Percentiles rank a stretch among this genome's conserved stretches.
These are phyloP conservation scores for Crotalaria pallida DNA, from an alignment of 306 rosid genomes.

Conservation along the genomic window DNA sequence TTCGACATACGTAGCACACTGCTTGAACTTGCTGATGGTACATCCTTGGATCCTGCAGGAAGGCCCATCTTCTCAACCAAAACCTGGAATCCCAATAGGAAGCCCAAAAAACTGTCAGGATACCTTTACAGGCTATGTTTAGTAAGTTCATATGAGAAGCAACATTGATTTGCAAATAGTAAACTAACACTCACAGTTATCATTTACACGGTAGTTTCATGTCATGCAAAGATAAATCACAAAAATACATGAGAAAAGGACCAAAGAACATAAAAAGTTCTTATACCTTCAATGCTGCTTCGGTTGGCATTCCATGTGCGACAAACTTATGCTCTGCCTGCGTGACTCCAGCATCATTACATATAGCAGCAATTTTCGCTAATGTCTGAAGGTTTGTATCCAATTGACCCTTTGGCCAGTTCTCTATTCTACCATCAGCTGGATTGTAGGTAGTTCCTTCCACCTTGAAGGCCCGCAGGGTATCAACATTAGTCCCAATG, in stretches of 20 bases:
- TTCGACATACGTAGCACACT: slow-evolving; percentile 50
- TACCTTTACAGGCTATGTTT: not conserved
- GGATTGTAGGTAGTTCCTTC: slow-evolving; percentile 77
- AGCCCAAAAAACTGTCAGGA: slow-evolving; percentile 16
- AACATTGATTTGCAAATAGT: slow-evolving; percentile 4
- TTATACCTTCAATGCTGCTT: slow-evolving; percentile 72
- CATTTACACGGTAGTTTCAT: not conserved
- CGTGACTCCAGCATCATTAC: slow-evolving; percentile 61
- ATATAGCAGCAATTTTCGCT: slow-evolving; percentile 63
- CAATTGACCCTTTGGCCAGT: slow-evolving; percentile 49
- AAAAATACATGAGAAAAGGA: not conserved
- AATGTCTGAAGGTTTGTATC: slow-evolving; percentile 69
- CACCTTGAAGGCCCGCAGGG: slow-evolving; percentile 51
- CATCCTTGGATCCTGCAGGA: slow-evolving; percentile 42
- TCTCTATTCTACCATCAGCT: slow-evolving; percentile 53
- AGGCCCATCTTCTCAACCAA: slow-evolving; percentile 92
- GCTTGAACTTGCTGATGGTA: slow-evolving; percentile 18
- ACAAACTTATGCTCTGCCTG: slow-evolving; percentile 53
- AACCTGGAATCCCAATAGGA: slow-evolving; percentile 45
- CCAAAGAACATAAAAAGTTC: not conserved
- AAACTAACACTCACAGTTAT: not conserved
- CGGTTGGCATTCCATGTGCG: slow-evolving; percentile 74
- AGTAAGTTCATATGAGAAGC: not conserved
- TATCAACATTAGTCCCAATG: slow-evolving; percentile 39
- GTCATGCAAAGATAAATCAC: not conserved